A percentile compares a stretch with the other conserved stretches of the same genome.
Conservation (phyloP, 2,329 filamentous ascomycete species). For the Colletotrichum theobromicola region DNA sequence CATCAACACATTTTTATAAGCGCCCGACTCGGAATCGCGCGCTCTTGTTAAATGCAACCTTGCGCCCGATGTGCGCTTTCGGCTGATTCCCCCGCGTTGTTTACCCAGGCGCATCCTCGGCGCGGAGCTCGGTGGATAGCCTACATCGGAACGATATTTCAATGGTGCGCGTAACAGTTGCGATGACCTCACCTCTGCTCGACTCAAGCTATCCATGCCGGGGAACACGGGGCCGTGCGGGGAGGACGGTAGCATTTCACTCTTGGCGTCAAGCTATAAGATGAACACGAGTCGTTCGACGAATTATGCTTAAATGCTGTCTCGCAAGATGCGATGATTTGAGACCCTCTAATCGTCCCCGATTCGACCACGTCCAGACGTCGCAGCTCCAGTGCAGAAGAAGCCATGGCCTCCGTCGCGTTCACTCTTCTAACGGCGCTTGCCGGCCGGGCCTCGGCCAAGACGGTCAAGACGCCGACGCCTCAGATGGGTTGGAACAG, state of each 20-base stretch:
- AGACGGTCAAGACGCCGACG: constrained; percentile 30
- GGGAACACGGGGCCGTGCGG: constrained; percentile 12
- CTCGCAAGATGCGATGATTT: background rate
- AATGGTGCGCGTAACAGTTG: constrained; percentile 18
- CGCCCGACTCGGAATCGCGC: background rate
- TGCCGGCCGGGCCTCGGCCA: constrained; percentile 5
- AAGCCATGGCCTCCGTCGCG: background rate
- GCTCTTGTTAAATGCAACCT: background rate
- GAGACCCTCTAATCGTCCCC: background rate
- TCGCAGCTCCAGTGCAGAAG: background rate
- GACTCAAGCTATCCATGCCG: background rate
- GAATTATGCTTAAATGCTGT: background rate
- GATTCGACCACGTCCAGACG: background rate
- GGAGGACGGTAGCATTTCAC: background rate
- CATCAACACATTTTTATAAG: constrained; percentile 1
- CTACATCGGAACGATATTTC: background rate
- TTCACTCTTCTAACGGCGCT: constrained; percentile 1
- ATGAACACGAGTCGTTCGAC: background rate
- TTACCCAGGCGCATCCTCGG: background rate
- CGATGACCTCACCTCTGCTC: constrained; percentile 14
- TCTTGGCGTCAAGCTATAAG: constrained; percentile 1
- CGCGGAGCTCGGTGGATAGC: background rate
- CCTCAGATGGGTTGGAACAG: constrained; percentile 62
- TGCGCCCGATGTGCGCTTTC: background rate
- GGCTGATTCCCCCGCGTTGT: background rate